Base-by-base conservation (phyloP, 2,329 filamentous ascomycete species). In the Hymenotorrendiella dingleyae region DNA sequence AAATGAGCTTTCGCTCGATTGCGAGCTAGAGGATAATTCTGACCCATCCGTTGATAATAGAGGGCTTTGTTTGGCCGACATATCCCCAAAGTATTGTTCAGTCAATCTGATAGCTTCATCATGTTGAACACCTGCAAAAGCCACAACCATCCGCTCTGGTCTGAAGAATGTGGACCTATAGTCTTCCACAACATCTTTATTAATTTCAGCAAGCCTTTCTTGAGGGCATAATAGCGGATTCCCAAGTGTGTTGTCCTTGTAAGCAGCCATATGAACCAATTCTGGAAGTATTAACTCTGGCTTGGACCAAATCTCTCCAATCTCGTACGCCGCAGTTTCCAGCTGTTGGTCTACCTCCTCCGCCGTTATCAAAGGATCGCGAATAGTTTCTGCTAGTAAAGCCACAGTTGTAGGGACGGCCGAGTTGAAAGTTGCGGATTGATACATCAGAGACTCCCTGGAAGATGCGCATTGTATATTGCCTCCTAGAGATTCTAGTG, bases 391-490 rank as follows among this genome's bases (percentile, higher is more conserved):
- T 46, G 93, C 91, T 29, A 98, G 77, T 14, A 98, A 68, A 22
- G 75, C 87, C 19, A 94, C 78, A 10, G 91, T 88, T 7, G 80
- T 80, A 6, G 86, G 82, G 7, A 98, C 89, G 14, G 88, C 84
- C 20, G 83, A 84, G 70, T 98, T 98, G 77, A 98, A 98, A 22
- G 90, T 96, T 20, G 93, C 93, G 1, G 89, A 87, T 66, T 98
- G 93, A 71, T 98, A 98, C 93, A 98, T 98, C 68, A 98, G 78
- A 43, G 88, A 88, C 67, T 98, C 93, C 52, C 93, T 77, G 2
- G 89, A 94, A 1, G 90, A 96, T 9, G 91, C 90, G 67, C 93
- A 98, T 67, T 97, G 90, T 46, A 98, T 91, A 63, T 96, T 96
- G 23, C 93, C 93, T 26, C 93, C 93, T 3, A 98, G 72, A 0